These are phyloP conservation scores for Lyophyllum shimeji DNA, from an alignment of 768 basidiomycete genomes.

Conservation along the genomic window DNA sequence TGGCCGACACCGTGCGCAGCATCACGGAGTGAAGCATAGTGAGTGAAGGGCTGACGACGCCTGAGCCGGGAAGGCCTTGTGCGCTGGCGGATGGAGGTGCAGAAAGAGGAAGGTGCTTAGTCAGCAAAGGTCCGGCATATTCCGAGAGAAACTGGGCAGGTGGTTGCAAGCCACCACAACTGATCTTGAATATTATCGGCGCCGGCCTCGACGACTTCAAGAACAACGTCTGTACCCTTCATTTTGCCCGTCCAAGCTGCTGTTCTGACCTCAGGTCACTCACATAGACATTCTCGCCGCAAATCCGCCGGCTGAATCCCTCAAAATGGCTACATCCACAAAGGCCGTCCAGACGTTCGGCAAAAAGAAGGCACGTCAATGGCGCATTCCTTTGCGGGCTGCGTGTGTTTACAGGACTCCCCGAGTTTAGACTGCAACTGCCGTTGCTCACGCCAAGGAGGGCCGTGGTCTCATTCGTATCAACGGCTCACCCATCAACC, in stretches of 20 bases:
- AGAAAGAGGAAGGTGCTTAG: conserved; percentile 27
- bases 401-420: conserved; percentile 6
- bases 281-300: conserved; percentile 17
- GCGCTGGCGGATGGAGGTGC: conserved; percentile 8
- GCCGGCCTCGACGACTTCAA: conserved; percentile 45
- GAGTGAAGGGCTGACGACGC: neutral
- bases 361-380: conserved; percentile 90
- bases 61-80: neutral
- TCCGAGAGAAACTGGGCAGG: conserved; percentile 38
- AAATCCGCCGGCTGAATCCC: conserved; percentile 25
- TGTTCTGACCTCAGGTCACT: neutral
- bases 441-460: conserved; percentile 95
- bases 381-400: conserved; percentile 6
- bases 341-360: conserved; percentile 99
- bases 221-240: conserved; percentile 35
- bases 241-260: neutral
- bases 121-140: conserved; percentile 31
- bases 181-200: conserved; percentile 31
- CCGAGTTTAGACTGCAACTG: conserved; percentile 82
- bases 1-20: neutral
- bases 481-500: conserved; percentile 95
- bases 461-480: conserved; percentile 96
- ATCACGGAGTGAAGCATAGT: conserved; percentile 7
- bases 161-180: conserved; percentile 38
- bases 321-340: conserved; percentile 67